Percentiles rank a stretch among this genome's conserved stretches.
Evolutionary conservation across 2,329 filamentous ascomycete species (phyloP).

Genomic region (Tolypocladium paradoxum): DNA sequence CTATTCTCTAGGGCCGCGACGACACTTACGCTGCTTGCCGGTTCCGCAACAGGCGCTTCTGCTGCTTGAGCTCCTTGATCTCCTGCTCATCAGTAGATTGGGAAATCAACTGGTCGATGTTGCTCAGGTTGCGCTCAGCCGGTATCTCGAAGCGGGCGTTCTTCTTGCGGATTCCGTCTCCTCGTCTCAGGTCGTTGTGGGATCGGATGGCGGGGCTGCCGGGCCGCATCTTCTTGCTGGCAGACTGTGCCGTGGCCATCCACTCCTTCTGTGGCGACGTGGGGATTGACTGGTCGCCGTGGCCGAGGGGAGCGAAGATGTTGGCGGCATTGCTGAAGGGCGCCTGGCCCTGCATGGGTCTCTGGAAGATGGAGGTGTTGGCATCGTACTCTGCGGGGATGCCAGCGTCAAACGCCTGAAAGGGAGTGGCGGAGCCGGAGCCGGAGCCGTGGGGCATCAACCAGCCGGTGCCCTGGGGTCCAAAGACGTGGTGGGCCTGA

Average conservation of each 20-base stretch:
- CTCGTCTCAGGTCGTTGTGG: constrained; percentile 65
- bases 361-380: constrained; percentile 40
- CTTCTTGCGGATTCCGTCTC: constrained; percentile 95
- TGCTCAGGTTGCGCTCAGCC: constrained; percentile 81
- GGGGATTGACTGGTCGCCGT: constrained; percentile 38
- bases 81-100: constrained; percentile 83
- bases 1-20: not conserved
- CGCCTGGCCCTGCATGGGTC: constrained; percentile 40
- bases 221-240: constrained; percentile 51
- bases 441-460: constrained; percentile 54
- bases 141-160: constrained; percentile 97
- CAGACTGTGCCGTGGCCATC: constrained; percentile 36
- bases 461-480: constrained; percentile 41
- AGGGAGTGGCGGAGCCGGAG: constrained; percentile 63
- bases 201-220: constrained; percentile 60
- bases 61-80: constrained; percentile 97
- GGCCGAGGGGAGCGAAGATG: constrained; percentile 41
- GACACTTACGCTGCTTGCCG: constrained; percentile 81
- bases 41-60: constrained; percentile 90
- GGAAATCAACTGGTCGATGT: constrained; percentile 87
- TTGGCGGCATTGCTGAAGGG: constrained; percentile 44
- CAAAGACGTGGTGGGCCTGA: constrained; percentile 30
- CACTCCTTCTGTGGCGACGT: constrained; percentile 50
- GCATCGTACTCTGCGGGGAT: constrained; percentile 46
- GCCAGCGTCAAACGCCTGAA: constrained; percentile 50